Evolutionary conservation across 192 early-diverging fungal genomes (phyloP), one percentile per base, ranked within the genome.

Genomic region (Gryganskiella cystojenkinii): DNA sequence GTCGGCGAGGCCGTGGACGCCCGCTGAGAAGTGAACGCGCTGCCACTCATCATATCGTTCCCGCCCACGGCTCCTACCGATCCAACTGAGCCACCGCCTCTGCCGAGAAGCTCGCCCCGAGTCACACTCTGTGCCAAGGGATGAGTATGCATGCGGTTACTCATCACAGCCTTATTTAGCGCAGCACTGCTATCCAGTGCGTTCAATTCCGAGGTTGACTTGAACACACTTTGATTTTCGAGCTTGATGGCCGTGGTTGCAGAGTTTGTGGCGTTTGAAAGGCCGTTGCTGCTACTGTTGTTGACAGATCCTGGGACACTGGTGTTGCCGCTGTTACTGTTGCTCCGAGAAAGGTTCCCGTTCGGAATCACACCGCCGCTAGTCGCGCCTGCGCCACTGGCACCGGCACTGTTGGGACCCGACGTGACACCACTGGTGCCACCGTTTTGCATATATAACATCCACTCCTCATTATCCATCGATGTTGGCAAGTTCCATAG

Each of bases 391-490:
- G 40, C 11, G 14, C 40, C 43, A 25, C 24, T 44, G 25, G n/a
- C 58, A 19, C 42, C 58, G 17, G 22, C 34, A 10, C n/a, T n/a
- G n/a, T n/a, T n/a, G n/a, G 56, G 22, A 15, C n/a, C 37, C 35
- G 35, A 24, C 30, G 19, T 31, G 15, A 30, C 28, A 9, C 58
- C 58, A 45, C 24, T 40, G 14, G 14, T 44, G 43, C 65, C 54
- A 27, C 67, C 61, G 35, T 47, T 69, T 47, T 78, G 74, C 74
- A 78, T 78, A 31, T 69, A 78, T 15, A 69, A 22, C 56, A 64
- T 69, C 74, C 74, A 78, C 28, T 78, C 74, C 9, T 78, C 74
- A 37, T 64, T 78, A 20, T 69, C 61, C 2, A 68, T 69, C 24
- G 74, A 69, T 1, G 74, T 54, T 3, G 74, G 74, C 2, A 69